Percentiles rank a stretch among this genome's conserved stretches.
Evolutionary conservation across 2,329 filamentous ascomycete genomes (phyloP).

Genomic region (Didymella exigua): DNA sequence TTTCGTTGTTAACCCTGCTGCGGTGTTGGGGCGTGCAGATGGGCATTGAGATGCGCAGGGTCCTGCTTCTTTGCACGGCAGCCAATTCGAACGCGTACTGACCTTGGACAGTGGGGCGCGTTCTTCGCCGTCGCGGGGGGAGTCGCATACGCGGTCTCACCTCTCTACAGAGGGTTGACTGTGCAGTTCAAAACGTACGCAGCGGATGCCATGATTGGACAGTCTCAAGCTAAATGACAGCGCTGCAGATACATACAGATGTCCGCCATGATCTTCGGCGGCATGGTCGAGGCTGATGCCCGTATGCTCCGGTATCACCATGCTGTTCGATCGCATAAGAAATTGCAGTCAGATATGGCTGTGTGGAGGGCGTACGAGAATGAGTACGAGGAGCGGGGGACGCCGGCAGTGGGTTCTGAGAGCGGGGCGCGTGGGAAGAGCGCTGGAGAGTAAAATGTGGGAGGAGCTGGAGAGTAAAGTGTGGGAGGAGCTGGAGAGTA

Average conservation of each 20-base stretch:
- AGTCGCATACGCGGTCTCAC: conserved; percentile 68
- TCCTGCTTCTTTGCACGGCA: neutral
- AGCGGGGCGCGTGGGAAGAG: conserved; percentile 27
- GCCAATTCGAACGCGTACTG: too few species aligned
- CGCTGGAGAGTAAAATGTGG: neutral
- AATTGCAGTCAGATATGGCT: conserved; percentile 67
- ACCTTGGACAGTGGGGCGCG: conserved; percentile 66
- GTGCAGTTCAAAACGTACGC: conserved; percentile 44
- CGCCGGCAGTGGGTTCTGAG: conserved; percentile 46
- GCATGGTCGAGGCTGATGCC: conserved; percentile 76
- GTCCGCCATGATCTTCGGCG: conserved; percentile 82
- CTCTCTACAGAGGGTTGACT: conserved; percentile 67
- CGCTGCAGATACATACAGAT: conserved; percentile 73
- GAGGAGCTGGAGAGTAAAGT: too few species aligned
- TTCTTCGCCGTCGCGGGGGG: conserved; percentile 67
- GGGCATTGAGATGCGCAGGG: neutral
- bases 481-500: too few species aligned
- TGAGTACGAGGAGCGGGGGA: conserved; percentile 57
- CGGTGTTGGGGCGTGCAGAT: neutral
- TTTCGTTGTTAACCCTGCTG: neutral
- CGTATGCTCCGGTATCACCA: conserved; percentile 71
- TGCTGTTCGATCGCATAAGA: conserved; percentile 67
- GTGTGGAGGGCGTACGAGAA: conserved; percentile 72
- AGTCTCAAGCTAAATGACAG: neutral
- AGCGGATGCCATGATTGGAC: too few species aligned